These are phyloP conservation scores for Puccinia novopanici DNA, from an alignment of 1,284 basidiomycete species.

Conservation along the genomic window DNA sequence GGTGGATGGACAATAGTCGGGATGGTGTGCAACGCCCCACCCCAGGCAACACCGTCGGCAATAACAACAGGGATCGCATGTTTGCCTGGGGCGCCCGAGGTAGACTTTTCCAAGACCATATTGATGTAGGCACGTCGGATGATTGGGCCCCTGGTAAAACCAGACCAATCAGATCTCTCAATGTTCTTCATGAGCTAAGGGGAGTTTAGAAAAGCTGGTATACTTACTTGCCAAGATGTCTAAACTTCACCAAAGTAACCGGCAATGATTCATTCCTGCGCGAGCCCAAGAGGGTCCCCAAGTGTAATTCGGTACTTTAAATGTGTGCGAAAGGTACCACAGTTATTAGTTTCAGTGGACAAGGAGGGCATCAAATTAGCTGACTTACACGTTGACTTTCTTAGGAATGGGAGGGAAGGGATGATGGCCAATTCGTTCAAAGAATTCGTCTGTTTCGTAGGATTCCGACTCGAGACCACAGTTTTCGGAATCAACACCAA, in stretches of 20 bases:
- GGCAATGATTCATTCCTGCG: slow-evolving; percentile 54
- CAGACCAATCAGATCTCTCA: neutral
- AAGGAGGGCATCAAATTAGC: neutral
- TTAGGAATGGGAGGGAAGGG: slow-evolving; percentile 23
- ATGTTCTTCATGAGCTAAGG: too few species aligned
- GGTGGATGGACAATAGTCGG: slow-evolving; percentile 25
- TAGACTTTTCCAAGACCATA: neutral
- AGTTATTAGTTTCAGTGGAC: neutral
- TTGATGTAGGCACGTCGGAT: slow-evolving; percentile 22
- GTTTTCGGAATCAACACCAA: neutral
- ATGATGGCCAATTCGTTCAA: neutral
- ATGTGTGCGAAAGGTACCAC: neutral
- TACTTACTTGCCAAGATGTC: slow-evolving; percentile 40
- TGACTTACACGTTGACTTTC: slow-evolving; percentile 48
- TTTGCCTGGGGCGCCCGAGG: neutral
- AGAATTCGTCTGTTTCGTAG: neutral
- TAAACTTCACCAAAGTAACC: slow-evolving; percentile 54
- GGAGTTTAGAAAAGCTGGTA: neutral
- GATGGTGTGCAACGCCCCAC: slow-evolving; percentile 38
- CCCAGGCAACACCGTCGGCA: slow-evolving; percentile 34
- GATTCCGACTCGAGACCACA: slow-evolving; percentile 9
- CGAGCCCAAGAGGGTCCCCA: slow-evolving; percentile 55
- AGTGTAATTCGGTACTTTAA: slow-evolving; percentile 52
- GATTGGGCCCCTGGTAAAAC: neutral
- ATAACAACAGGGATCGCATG: slow-evolving; percentile 26